Base-by-base conservation (phyloP, 208 protist genomes). In the Angomonas ambiguus region DNA sequence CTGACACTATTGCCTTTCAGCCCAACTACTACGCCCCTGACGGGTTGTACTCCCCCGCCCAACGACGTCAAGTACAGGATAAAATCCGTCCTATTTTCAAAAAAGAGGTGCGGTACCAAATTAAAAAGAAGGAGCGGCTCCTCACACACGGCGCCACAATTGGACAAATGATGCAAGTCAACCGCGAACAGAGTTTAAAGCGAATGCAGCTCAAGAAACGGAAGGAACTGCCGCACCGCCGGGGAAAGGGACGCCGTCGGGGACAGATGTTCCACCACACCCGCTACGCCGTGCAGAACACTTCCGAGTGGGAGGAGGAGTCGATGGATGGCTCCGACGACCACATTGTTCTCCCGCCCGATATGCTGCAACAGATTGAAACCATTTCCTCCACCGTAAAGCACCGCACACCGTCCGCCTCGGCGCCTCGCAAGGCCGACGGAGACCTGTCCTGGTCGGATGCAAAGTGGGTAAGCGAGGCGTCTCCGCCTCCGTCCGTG, bases 111-210 rank as follows among this genome's bases (percentile, higher is more conserved):
- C 24, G 56, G 18, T 32, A 42, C 56, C 11, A 31, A 34, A 35
- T 62, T 11, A 62, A 62, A 30, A 31, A 76, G 53, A 61, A 65
- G 1, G 76, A 82, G 38, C 60, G 67, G 2, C 71, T 85, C 16
- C 68, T 90, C 22, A 91, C 74, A n/a, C 74, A 69, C 18, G 77
- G 55, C 27, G 72, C 70, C 5, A 85, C 83, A 2, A 81, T 93
- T 65, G 87, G 79, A 4, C 83, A 93, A 64, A 88, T 88, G 79
- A 88, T 89, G 82, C 74, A 77, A 32, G 66, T 79, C 16, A 90
- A 91, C 53, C 75, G 77, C 13, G 77, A 81, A 42, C 75, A 87
- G 38, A 89, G 77, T 53, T 63, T 88, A 6, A 67, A 62, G 60
- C 61, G 65, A 31, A 83, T 77, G 71, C 70, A 77, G 62, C 71